Base-by-base conservation (phyloP, 441 rosid genomes). In the Hura crepitans region DNA sequence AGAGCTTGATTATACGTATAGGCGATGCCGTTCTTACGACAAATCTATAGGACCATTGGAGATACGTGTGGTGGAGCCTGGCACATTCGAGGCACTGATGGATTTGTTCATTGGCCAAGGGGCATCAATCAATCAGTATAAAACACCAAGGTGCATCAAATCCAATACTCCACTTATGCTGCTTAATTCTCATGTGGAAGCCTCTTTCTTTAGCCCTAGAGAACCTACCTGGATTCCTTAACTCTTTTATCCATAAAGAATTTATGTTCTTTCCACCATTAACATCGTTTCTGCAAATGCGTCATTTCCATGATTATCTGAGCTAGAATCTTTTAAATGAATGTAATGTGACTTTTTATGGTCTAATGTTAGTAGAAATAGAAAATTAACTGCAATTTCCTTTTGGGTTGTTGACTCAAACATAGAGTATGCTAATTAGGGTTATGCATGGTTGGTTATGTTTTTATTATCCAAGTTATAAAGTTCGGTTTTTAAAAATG, bases 121-220 rank as follows among this genome's bases (percentile, higher is more conserved):
- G 17, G 96, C 88, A 2, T 93, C 98, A 45, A 82, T 93, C 75
- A 92, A 92, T 81, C 98, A 90, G 83, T 92, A 92, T 43, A 92
- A 90, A 68, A 85, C 93, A 0, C 95, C 98, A 13, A 85, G 98
- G 83, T 86, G 98, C 85, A 89, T 92, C 15, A 86, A 82, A 51
- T 80, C 86, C 55, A 69, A 73, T 66, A 70, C 77, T 31, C 88
- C 83, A 18, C 84, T 90, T 13, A 79, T 77, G 80, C 75, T 90
- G 81, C 93, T 93, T 62, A 82, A 87, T 80, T 77, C 79, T 63
- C 85, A 83, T 66, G 97, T 91, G 7, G 76, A 58, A 68, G 94
- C 83, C 1, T 86, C 93, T 11, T 84, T 86, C 83, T 85, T 80
- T 66, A 93, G 96, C 78, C 89, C 94, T 25, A 85, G 94, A 73